Conservation (phyloP, 768 basidiomycete species). For the Lentinula sp. region DNA sequence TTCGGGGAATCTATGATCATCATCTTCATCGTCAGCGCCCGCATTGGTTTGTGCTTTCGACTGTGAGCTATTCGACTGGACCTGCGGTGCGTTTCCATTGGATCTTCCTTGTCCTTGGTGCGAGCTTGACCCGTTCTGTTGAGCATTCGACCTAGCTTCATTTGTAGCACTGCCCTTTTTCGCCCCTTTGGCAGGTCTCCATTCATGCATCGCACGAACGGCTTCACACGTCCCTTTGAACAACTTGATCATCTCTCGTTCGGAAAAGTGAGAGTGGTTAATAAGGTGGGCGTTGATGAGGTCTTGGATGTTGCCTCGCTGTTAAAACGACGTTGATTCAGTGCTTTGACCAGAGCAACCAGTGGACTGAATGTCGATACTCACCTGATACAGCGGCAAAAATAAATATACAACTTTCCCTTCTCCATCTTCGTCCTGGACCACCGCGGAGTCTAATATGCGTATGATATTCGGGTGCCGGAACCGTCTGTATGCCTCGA, state of each 20-base stretch:
- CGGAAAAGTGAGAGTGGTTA: slow-evolving; percentile 77
- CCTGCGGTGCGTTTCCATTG: background rate
- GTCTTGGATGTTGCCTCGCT: slow-evolving; percentile 95
- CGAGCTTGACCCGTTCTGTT: background rate
- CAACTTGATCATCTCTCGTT: slow-evolving; percentile 80
- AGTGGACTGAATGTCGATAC: too few relatives aligned
- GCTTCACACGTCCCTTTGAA: slow-evolving; percentile 96
- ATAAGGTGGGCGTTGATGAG: slow-evolving; percentile 83
- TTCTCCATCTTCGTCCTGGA: slow-evolving; percentile 89
- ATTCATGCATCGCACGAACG: slow-evolving; percentile 91
- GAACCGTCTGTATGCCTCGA: slow-evolving; percentile 93
- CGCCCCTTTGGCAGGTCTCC: slow-evolving; percentile 37
- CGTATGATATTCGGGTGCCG: slow-evolving; percentile 97
- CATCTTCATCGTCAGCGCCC: slow-evolving; percentile 48
- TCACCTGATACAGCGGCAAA: slow-evolving; percentile 84
- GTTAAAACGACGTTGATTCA: slow-evolving; percentile 1
- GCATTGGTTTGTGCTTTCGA: background rate
- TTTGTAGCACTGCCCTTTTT: background rate
- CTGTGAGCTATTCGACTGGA: background rate
- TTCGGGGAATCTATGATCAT: slow-evolving; percentile 68
- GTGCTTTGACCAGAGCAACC: too few relatives aligned
- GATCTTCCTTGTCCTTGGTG: background rate
- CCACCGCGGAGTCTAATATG: slow-evolving; percentile 90
- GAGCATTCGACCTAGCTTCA: too few relatives aligned
- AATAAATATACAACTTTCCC: slow-evolving; percentile 96